Evolutionary conservation across 208 protist species (phyloP), one percentile per base, ranked within the genome.

Genomic region (Naegleria fowleri): DNA sequence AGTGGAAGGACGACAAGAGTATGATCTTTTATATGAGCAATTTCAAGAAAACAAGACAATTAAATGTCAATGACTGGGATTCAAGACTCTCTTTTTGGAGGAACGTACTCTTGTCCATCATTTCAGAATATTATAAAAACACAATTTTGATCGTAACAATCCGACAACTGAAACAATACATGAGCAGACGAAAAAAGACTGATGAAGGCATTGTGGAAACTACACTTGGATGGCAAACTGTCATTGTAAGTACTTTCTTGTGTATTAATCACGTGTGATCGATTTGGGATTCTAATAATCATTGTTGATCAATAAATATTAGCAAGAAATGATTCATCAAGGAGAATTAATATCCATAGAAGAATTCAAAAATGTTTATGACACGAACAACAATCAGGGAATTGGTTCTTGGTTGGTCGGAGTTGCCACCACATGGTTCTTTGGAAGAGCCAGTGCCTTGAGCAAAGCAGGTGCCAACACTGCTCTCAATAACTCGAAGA

Each of bases 311-410:
- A 33, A 79, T 79, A 6, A 36, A 79, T 36, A 36, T 1, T n/a
- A 79, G 67, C 67, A 79, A 36, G 25, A 79, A 79, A 79, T 79
- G 67, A 79, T 79, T 79, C 67, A 79, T 36, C 25, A 79, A 36
- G 67, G 67, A 36, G 67, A 79, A 5, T 79, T 79, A 33, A 79
- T 79, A 13, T 79, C 29, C 19, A 79, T 79, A 6, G 25, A 79
- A 36, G 67, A 79, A 79, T 79, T 79, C 36, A 79, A 79, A 79
- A 79, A 79, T 36, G 67, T 79, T 7, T 79, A 79, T 79, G 67
- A 79, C n/a, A 79, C n/a, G 19, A 79, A 33, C n/a, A 79, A 79
- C n/a, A 36, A 79, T 36, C 67, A 79, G 9, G 67, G 67, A 36
- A 79, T 79, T 36, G 25, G 25, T 79, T 36, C 25, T 36, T 79